These are phyloP conservation scores for Amaranthus cruentus DNA, from an alignment of 148 eudicot genomes.

Conservation along the genomic window DNA sequence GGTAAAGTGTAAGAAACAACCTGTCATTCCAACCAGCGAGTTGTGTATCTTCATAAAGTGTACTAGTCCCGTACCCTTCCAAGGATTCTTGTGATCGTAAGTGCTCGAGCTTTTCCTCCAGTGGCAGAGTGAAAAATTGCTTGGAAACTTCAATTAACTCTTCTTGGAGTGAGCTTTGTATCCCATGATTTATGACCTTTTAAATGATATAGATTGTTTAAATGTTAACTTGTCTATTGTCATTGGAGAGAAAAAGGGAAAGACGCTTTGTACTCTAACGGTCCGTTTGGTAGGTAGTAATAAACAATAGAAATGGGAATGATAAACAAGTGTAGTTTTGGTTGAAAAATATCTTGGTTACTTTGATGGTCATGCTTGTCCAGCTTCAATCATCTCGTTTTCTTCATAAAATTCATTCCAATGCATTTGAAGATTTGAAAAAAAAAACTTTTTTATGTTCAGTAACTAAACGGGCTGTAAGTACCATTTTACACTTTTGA, in stretches of 20 bases:
- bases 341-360: no score
- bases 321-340: no score
- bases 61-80: conserved; percentile 53
- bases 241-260: background rate
- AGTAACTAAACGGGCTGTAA: no score
- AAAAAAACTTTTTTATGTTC: no score
- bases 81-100: conserved; percentile 17
- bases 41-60: conserved; percentile 24
- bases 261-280: no score
- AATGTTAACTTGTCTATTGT: background rate
- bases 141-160: conserved; percentile 34
- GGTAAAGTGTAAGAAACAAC: conserved; percentile 35
- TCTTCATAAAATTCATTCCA: no score
- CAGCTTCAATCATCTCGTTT: no score
- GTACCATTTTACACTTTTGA: no score
- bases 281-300: no score
- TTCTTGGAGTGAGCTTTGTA: conserved; percentile 35
- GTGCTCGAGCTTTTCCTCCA: conserved; percentile 42
- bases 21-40: conserved; percentile 45
- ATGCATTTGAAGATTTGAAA: no score
- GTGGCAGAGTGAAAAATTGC: conserved; percentile 44
- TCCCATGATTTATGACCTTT: conserved; percentile 45
- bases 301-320: no score
- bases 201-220: background rate
- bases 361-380: no score